Evolutionary conservation across 2,329 filamentous ascomycete species (phyloP).

Genomic region (Pseudogymnoascus sp.): DNA sequence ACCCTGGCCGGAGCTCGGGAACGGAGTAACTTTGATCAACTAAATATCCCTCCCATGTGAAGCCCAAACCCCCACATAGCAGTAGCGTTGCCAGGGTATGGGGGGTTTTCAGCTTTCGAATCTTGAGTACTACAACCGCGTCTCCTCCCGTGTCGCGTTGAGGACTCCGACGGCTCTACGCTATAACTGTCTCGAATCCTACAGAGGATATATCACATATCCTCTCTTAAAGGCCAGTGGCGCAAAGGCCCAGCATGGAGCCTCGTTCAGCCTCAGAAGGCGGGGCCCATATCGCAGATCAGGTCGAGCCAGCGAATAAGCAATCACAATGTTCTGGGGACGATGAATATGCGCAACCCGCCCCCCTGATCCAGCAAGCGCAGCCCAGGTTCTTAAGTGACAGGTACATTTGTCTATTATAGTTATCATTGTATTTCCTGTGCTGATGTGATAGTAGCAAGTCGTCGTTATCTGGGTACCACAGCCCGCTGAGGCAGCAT

Average conservation of each 20-base stretch:
- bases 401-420: neutral
- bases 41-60: neutral
- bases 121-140: neutral
- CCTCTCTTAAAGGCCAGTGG: neutral
- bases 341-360: neutral
- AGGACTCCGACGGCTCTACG: neutral
- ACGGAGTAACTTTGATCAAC: conserved; percentile 1
- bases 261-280: conserved; percentile 6
- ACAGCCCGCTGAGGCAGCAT: conserved; percentile 56
- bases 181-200: neutral
- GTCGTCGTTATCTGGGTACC: conserved; percentile 37
- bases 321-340: neutral
- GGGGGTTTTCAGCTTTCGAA: conserved; percentile 4
- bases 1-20: conserved; percentile 1
- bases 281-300: conserved; percentile 2
- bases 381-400: neutral
- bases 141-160: neutral
- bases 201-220: neutral
- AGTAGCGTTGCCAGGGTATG: neutral
- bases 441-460: neutral
- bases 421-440: neutral
- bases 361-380: neutral
- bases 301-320: conserved; percentile 1
- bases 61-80: conserved; percentile 3
- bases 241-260: neutral